Evolutionary conservation across 2,329 filamentous ascomycete genomes (phyloP).

Genomic region (Zymoseptoria tritici): DNA sequence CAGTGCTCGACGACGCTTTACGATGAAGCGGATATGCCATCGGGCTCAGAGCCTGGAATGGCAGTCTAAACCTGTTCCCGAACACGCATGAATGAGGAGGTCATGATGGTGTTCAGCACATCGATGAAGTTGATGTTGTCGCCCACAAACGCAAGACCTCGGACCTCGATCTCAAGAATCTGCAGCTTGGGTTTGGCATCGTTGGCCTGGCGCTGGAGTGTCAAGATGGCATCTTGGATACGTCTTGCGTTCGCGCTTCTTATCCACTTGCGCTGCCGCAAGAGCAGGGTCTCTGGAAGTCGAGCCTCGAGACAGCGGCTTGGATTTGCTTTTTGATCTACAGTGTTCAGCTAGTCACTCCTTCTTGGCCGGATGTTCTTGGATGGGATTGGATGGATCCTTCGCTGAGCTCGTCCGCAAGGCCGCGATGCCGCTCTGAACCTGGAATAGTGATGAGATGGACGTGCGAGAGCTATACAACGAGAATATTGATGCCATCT

Average conservation of each 20-base stretch:
- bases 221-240: constrained; percentile 36
- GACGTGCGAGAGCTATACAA: no score
- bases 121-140: constrained; percentile 27
- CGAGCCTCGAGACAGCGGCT: neutral
- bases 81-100: constrained; percentile 34
- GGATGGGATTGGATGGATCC: no score
- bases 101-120: constrained; percentile 36
- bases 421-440: no score
- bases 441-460: no score
- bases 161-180: constrained; percentile 38
- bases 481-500: no score
- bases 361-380: no score
- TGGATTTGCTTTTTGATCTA: no score
- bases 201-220: constrained; percentile 32
- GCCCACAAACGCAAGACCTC: constrained; percentile 34
- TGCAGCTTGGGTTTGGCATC: constrained; percentile 35
- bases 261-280: constrained; percentile 5
- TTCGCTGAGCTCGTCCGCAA: no score
- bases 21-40: constrained; percentile 8
- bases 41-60: constrained; percentile 32
- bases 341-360: no score
- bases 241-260: constrained; percentile 18
- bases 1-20: no score
- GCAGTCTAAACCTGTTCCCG: constrained; percentile 34
- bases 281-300: neutral